Conservation (phyloP, 345 rosid species). For the Chamaenerion angustifolium region DNA sequence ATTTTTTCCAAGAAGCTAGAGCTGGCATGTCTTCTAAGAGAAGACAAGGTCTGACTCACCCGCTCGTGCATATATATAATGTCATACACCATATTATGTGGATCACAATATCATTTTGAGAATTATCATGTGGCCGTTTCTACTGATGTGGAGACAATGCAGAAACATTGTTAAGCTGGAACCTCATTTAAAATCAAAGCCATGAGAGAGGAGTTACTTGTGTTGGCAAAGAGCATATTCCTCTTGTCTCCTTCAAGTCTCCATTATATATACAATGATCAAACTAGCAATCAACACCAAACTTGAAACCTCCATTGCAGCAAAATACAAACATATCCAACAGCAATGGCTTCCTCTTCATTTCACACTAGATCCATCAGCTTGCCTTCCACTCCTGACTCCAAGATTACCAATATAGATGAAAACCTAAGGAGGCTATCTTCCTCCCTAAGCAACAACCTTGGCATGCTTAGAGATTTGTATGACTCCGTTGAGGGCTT, state of each 20-base stretch:
- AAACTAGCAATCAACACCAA: neutral
- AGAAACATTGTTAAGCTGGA: slow-evolving; percentile 8
- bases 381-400: slow-evolving; percentile 26
- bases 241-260: neutral
- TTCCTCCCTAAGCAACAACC: slow-evolving; percentile 5
- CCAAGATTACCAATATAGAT: slow-evolving; percentile 12
- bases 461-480: slow-evolving; percentile 13
- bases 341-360: slow-evolving; percentile 2
- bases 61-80: neutral
- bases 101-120: too few relatives aligned
- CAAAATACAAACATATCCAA: neutral
- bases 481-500: slow-evolving; percentile 12
- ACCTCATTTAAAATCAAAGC: slow-evolving; percentile 1
- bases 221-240: slow-evolving; percentile 4
- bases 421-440: slow-evolving; percentile 17
- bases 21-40: neutral
- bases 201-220: too few relatives aligned
- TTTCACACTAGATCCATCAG: slow-evolving; percentile 20
- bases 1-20: neutral
- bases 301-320: neutral
- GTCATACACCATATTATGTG: too few relatives aligned
- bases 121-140: neutral
- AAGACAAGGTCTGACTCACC: neutral
- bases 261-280: neutral
- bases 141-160: neutral